phyloP scores from a whole-genome alignment of 2,329 filamentous ascomycete species.

The Xylariaceae sp. region DNA sequence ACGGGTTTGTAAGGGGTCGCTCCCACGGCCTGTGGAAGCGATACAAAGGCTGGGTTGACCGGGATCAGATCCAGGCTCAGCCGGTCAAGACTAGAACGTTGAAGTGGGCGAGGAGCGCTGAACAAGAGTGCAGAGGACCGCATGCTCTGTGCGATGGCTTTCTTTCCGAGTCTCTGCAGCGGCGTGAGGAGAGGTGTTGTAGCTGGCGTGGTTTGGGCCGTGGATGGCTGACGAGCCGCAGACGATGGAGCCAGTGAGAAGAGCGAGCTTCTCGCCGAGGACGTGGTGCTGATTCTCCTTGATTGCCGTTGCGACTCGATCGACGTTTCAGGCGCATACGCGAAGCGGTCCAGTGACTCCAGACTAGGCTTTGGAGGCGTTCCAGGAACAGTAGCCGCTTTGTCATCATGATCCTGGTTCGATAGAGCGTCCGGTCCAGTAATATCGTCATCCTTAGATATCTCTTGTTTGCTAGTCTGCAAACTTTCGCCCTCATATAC shows the following conservation, averaged over 20 bases:
- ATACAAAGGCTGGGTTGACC: conserved; percentile 50
- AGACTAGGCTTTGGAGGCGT: conserved; percentile 30
- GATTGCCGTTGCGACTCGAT: conserved; percentile 3
- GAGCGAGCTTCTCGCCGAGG: conserved; percentile 23
- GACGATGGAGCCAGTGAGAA: conserved; percentile 32
- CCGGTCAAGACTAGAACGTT: conserved; percentile 22
- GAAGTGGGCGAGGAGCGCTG: conserved; percentile 17
- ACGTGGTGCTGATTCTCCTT: conserved; percentile 19
- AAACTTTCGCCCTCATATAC: conserved; percentile 42
- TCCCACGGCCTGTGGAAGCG: conserved; percentile 49
- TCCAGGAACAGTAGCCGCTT: conserved; percentile 10
- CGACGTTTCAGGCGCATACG: conserved; percentile 19
- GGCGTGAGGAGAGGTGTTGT: conserved; percentile 43
- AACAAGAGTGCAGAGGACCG: conserved; percentile 24
- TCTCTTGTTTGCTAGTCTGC: conserved; percentile 16
- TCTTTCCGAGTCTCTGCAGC: conserved; percentile 47
- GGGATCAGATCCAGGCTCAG: conserved; percentile 34
- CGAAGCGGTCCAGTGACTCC: conserved; percentile 33
- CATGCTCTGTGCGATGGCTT: conserved; percentile 35
- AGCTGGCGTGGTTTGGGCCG: conserved; percentile 38
- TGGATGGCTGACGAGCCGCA: conserved; percentile 37
- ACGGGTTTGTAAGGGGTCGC: conserved; percentile 43
- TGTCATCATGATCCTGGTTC: neutral
- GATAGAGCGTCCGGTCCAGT: neutral
- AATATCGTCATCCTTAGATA: conserved; percentile 19